These are phyloP conservation scores for Rhodomyrtus psidioides DNA, from an alignment of 441 rosid genomes.

Conservation along the genomic window DNA sequence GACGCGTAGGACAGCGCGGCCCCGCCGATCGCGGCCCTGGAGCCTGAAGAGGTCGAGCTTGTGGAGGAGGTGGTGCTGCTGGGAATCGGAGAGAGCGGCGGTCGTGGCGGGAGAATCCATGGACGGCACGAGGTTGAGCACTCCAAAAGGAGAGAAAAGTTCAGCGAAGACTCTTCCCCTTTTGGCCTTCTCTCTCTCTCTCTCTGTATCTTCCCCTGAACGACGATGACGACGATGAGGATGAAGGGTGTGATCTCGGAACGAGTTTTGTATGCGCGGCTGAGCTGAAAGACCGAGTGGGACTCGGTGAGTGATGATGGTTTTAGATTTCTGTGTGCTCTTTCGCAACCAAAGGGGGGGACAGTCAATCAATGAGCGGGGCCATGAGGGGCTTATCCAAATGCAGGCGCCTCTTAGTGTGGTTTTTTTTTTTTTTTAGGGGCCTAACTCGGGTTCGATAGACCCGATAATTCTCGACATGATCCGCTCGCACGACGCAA, in stretches of 20 bases:
- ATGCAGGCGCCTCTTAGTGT: background rate
- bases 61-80: constrained; percentile 6
- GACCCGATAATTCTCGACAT: background rate
- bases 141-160: too few species aligned
- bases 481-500: background rate
- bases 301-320: background rate
- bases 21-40: constrained; percentile 5
- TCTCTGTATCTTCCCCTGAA: background rate
- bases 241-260: background rate
- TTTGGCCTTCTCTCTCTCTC: background rate
- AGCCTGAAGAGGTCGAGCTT: constrained; percentile 6
- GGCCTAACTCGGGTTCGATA: background rate
- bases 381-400: background rate
- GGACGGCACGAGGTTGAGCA: background rate
- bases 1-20: constrained; percentile 2
- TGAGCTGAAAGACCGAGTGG: background rate
- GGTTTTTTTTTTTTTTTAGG: too few species aligned
- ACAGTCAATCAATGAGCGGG: too few species aligned
- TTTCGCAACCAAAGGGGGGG: background rate
- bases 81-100: background rate
- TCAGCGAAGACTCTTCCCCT: background rate
- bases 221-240: background rate
- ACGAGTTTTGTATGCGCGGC: background rate
- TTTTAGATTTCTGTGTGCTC: background rate
- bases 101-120: background rate